Evolutionary conservation across 2,329 filamentous ascomycete genomes (phyloP), one percentile per base, ranked within the genome.

Genomic region (Epichloe baconii): DNA sequence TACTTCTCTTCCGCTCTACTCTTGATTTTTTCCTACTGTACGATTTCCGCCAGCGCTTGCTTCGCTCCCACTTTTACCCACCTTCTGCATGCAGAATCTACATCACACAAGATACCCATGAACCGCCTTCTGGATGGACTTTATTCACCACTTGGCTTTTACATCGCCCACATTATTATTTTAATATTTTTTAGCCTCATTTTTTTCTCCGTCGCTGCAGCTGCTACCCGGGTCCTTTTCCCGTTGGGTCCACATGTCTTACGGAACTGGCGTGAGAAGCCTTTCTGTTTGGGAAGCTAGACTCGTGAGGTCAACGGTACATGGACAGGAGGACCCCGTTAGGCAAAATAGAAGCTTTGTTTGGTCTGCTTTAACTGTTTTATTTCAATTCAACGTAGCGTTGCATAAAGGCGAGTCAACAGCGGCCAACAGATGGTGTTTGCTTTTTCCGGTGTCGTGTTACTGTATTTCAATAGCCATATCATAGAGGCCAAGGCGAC

Each of bases 91-190:
- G 31, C 34, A 52, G 53, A 51, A 56, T 49, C 53, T 56, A 53
- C 51, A 55, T 44, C 52, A 55, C 52, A 57, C 54, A 55, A 56
- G 56, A 59, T 59, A 58, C 55, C 57, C 55, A 53, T 47, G 37
- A 23, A 43, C 19, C n/a, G 34, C 21, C 36, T n/a, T 12, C 45
- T 37, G 35, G 35, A 37, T 26, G 15, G 4, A 8, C 35, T 40
- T n/a, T 35, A 35, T 43, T 43, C 38, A 26, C n/a, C 47, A 36
- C 41, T 50, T 5, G 14, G n/a, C 19, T 31, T 35, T 36, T 38
- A 44, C 26, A 12, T 6, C 10, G 11, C 14, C 31, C 42, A 11
- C 1, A 4, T 35, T 35, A 21, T 15, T 34, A 19, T 49, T 42
- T 19, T 23, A 17, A 34, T 40, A 52, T 34, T n/a, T 31, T 46